Evolutionary conservation across 768 basidiomycete species (phyloP), one percentile per base, ranked within the genome.

Genomic region (Leucocoprinus leucothites): DNA sequence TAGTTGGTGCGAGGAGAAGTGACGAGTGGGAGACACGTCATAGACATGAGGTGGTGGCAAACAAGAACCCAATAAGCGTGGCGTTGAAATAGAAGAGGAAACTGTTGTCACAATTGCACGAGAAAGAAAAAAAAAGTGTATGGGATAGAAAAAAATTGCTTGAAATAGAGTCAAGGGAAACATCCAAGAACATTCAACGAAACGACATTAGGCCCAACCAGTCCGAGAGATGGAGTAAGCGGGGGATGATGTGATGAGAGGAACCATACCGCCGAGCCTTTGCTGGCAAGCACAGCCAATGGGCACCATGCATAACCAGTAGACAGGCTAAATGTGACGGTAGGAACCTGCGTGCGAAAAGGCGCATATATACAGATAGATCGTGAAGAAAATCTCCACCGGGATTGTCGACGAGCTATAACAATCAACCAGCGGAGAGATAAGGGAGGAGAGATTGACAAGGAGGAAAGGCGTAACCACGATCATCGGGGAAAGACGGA

Each of bases 101-200:
- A 38, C 53, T 55, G 53, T 55, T 55, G 47, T 38, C 53, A 55
- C 53, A 55, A 55, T 48, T 54, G 53, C 45, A 35, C 11, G 38
- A 28, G 31, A 49, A n/a, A 35, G 22, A 51, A 18, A 44, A 25
- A 40, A 50, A 40, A 13, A n/a, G 22, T 16, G 45, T 34, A 34
- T 34, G 13, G 31, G 13, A 34, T 16, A 35, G 34, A 31, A 34
- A 19, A 34, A 47, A n/a, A n/a, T n/a, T 25, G 14, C 45, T 25
- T 19, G 22, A 51, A 51, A 51, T 36, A 43, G 5, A 26, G 14
- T 22, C 16, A n/a, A 46, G 36, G 18, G 24, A 41, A 41, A 48
- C 35, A 55, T 40, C 46, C 46, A 55, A 55, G 44, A 48, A 40
- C 45, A 40, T 8, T 48, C 53, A 48, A 47, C 25, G 36, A 55